Base-by-base conservation (phyloP, 768 basidiomycete species). In the Auricularia cornea region DNA sequence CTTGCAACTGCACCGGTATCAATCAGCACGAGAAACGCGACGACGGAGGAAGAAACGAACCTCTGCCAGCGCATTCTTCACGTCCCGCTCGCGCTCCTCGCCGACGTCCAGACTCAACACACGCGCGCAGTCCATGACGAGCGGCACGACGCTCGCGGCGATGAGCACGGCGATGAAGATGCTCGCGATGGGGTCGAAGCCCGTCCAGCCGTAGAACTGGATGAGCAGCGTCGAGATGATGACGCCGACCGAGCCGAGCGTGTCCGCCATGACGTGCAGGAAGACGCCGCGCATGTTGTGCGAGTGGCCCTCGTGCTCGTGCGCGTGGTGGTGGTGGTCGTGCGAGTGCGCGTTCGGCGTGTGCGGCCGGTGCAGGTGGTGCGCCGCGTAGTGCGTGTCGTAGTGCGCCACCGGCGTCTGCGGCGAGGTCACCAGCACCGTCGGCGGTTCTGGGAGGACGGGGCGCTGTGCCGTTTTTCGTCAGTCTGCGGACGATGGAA, bases 131-230 rank as follows among this genome's bases (percentile, higher is more conserved):
- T 98, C 97, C 66, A 96, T 83, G 26, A 99, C 94, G 44, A 99
- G 85, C 12, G 97, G 97, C 28, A 96, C 80, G 23, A 99, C 97
- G 71, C 94, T 96, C 4, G 92, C 95, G 26, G 93, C 92, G 68
- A 99, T 99, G 67, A 99, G 77, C 10, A 92, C 76, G 4, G 97
- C 97, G 67, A 99, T 99, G 74, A 99, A 96, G 31, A 99, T 78
- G 10, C 93, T 95, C 0, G 97, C 97, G 64, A 99, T 94, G 1
- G 97, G 97, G 75, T 99, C 97, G 72, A 98, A 99, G 23, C 94
- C 94, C 14, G 96, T 98, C 94, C 95, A 98, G 28, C 97, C 96
- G 68, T 97, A 98, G 65, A 87, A 87, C 72, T 95, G 88, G 65
- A 99, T 98, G 62, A 98, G 83, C 20, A 98, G 78, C 2, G 97